Evolutionary conservation across 495 filamentous ascomycete species (phyloP).

Genomic region (Neurospora sp.): DNA sequence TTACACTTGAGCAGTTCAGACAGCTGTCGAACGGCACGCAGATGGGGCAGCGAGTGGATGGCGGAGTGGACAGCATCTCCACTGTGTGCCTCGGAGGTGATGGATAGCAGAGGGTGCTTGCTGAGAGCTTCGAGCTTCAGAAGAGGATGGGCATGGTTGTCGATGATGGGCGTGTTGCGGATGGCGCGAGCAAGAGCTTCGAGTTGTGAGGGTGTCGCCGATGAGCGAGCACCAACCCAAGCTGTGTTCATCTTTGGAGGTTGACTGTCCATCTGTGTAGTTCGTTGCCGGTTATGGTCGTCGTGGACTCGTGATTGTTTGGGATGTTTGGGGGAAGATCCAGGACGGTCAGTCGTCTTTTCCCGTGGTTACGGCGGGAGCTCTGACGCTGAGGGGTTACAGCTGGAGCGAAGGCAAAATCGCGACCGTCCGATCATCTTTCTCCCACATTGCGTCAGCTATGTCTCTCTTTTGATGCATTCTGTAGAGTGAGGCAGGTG

Average conservation of each 20-base stretch:
- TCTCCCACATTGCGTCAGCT: neutral
- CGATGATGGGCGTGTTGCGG: slow-evolving; percentile 65
- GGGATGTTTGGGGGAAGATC: neutral
- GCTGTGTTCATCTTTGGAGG: slow-evolving; percentile 6
- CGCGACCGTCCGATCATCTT: neutral
- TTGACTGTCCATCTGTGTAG: neutral
- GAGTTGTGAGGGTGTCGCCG: slow-evolving; percentile 20
- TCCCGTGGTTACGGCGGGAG: neutral
- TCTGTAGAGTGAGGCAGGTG: neutral
- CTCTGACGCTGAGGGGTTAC: neutral
- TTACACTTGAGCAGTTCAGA: slow-evolving; percentile 50
- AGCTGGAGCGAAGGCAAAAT: neutral
- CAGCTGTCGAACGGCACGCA: slow-evolving; percentile 63
- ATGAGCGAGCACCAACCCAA: slow-evolving; percentile 22
- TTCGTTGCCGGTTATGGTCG: neutral
- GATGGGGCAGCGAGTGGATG: slow-evolving; percentile 51
- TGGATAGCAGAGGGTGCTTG: slow-evolving; percentile 52
- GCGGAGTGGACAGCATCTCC: slow-evolving; percentile 52
- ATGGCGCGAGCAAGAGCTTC: slow-evolving; percentile 37
- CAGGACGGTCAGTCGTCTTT: too few species aligned
- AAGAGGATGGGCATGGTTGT: slow-evolving; percentile 75
- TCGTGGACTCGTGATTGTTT: neutral
- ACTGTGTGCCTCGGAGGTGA: slow-evolving; percentile 60
- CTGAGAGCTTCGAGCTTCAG: slow-evolving; percentile 25
- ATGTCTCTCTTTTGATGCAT: neutral